phyloP scores from a whole-genome alignment of 345 rosid genomes.

The Sonneratia caseolaris region DNA sequence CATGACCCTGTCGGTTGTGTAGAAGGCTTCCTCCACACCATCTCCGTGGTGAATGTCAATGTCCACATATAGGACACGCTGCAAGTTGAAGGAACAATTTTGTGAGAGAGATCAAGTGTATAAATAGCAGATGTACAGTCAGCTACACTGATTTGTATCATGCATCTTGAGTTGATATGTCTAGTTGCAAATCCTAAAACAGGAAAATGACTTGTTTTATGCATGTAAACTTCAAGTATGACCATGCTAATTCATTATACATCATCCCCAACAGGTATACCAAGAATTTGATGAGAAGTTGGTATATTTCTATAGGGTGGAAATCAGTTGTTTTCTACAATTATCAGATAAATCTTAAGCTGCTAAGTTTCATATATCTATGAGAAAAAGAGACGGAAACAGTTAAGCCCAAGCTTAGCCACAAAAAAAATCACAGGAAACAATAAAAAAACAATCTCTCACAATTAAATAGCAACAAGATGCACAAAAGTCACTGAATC shows the following conservation, averaged over 20 bases:
- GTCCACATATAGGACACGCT: slow-evolving; percentile 60
- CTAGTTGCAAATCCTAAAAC: background rate
- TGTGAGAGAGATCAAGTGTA: background rate
- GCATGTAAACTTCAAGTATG: background rate
- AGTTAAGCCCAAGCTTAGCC: background rate
- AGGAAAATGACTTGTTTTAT: background rate
- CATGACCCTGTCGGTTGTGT: slow-evolving; percentile 64
- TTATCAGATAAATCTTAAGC: background rate
- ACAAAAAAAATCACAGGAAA: background rate
- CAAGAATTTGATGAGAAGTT: background rate
- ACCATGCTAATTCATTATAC: background rate
- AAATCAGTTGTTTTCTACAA: background rate
- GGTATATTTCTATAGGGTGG: background rate
- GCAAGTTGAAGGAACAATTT: slow-evolving; percentile 12
- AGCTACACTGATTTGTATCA: background rate
- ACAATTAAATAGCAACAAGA: background rate
- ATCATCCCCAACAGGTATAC: background rate
- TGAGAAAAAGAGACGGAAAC: background rate
- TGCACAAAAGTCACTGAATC: background rate
- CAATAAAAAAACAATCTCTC: background rate
- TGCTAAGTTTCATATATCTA: background rate
- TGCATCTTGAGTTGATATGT: background rate
- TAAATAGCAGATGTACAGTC: background rate
- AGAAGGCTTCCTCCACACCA: slow-evolving; percentile 68
- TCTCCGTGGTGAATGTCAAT: slow-evolving; percentile 66